Base-by-base conservation (phyloP, 352 stramenopile genomes). In the Halophytophthora batemanensis region DNA sequence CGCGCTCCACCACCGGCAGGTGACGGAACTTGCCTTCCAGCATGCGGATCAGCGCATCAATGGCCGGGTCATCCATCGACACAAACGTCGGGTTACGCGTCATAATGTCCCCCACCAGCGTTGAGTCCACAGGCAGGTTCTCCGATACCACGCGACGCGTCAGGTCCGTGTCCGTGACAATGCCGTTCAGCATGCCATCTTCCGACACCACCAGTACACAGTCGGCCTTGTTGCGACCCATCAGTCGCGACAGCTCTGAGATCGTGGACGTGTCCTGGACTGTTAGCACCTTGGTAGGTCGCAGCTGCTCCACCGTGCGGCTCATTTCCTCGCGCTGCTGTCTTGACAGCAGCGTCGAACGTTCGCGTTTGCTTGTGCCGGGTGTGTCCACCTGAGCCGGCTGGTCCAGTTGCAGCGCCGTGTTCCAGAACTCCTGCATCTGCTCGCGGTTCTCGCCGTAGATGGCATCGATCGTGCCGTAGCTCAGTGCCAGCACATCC, bases 131-230 rank as follows among this genome's bases (percentile, higher is more conserved):
- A 6, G 86, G 73, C 13, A 72, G 66, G 56, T 94, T 93, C 33
- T 90, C 68, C 2, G 86, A 88, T 1, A 96, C 82, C 2, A 94
- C 80, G 18, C 82, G 82, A 6, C 82, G 76, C 13, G 86, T 93
- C 29, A 96, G 49, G 60, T 96, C 86, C 19, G 86, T 93, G 49
- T 98, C 95, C 18, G 95, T 98, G 56, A 98, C 87, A 52, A 99
- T 99, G 52, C 96, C 96, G 17, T 78, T 82, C 15, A 99, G 72
- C 28, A 86, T 73, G 21, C 95, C 95, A 22, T 87, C 70, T 7
- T 86, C 71, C 36, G 86, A 93, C 14, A 97, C 78, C 28, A 99
- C 86, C 10, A 99, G 74, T 13, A 97, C 89, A 19, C 91, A 97
- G 60, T 97, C 91, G 31, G 91, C 80, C 18, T 96, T 77, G 50